Conservation (phyloP, 805 yeast species). For the Yarrowia osloensis region DNA sequence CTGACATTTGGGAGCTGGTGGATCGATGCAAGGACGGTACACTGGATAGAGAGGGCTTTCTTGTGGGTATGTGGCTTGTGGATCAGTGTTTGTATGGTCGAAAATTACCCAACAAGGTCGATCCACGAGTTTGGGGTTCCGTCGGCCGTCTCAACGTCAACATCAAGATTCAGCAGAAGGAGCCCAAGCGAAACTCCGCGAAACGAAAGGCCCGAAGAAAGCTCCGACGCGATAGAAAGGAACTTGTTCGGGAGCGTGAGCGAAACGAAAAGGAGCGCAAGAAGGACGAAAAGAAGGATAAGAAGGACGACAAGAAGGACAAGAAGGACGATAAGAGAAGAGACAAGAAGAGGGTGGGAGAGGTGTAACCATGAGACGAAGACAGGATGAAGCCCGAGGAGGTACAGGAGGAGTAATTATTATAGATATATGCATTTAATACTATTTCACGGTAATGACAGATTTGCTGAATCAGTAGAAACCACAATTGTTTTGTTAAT, state of each 20-base stretch:
- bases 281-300: slow-evolving; percentile 26
- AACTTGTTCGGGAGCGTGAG: background rate
- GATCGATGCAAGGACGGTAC: slow-evolving; percentile 61
- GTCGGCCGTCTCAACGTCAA: slow-evolving; percentile 51
- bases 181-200: slow-evolving; percentile 33
- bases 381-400: background rate
- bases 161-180: slow-evolving; percentile 40
- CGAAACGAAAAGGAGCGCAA: slow-evolving; percentile 11
- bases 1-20: slow-evolving; percentile 71
- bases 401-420: background rate
- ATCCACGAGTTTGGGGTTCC: slow-evolving; percentile 77
- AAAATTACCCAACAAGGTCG: slow-evolving; percentile 74
- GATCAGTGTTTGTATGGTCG: slow-evolving; percentile 95
- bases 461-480: too few species aligned
- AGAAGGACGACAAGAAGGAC: slow-evolving; percentile 16
- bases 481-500: too few species aligned
- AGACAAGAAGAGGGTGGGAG: slow-evolving; percentile 29
- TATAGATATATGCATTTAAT: slow-evolving; percentile 29
- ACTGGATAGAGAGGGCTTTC: slow-evolving; percentile 74
- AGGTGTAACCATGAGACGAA: background rate
- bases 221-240: slow-evolving; percentile 18
- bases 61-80: slow-evolving; percentile 97
- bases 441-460: slow-evolving; percentile 26
- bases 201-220: slow-evolving; percentile 10
- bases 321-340: slow-evolving; percentile 9